phyloP scores from a whole-genome alignment of 208 protist species.

The Blastocrithidia nonstop region DNA sequence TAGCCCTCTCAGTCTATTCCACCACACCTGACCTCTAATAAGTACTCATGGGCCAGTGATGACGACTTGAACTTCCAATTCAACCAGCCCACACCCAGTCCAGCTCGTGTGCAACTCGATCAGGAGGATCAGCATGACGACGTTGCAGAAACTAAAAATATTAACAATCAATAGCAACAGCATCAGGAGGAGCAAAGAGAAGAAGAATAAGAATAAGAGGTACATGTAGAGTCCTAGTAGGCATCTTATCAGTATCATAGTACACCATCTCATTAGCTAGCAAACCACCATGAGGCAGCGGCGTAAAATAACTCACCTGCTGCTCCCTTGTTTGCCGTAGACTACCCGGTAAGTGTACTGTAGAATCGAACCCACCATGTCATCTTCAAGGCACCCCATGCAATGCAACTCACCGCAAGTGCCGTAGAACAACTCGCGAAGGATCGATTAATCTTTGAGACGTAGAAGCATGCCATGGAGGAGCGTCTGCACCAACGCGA shows the following conservation, averaged over 20 bases:
- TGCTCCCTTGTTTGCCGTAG: conserved; percentile 25
- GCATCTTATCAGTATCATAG: too few relatives aligned
- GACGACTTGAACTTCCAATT: conserved; percentile 66
- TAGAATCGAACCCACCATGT: conserved; percentile 31
- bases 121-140: too few relatives aligned
- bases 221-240: too few relatives aligned
- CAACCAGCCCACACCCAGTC: conserved; percentile 13
- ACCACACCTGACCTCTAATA: too few relatives aligned
- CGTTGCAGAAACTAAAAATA: too few relatives aligned
- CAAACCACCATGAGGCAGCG: background rate
- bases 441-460: conserved; percentile 25
- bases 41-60: conserved; percentile 20
- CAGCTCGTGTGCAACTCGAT: too few relatives aligned
- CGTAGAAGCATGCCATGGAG: conserved; percentile 20
- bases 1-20: too few relatives aligned
- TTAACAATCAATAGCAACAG: too few relatives aligned
- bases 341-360: conserved; percentile 52
- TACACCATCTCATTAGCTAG: too few relatives aligned
- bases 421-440: conserved; percentile 22
- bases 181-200: too few relatives aligned
- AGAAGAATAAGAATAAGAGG: too few relatives aligned
- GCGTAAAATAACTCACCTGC: background rate
- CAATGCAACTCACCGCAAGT: conserved; percentile 14
- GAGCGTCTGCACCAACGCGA: conserved; percentile 26
- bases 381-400: conserved; percentile 33